Percentiles rank a stretch among this genome's conserved stretches.
These are phyloP conservation scores for Phytophthora sp. DNA, from an alignment of 352 stramenopile species.

Conservation along the genomic window DNA sequence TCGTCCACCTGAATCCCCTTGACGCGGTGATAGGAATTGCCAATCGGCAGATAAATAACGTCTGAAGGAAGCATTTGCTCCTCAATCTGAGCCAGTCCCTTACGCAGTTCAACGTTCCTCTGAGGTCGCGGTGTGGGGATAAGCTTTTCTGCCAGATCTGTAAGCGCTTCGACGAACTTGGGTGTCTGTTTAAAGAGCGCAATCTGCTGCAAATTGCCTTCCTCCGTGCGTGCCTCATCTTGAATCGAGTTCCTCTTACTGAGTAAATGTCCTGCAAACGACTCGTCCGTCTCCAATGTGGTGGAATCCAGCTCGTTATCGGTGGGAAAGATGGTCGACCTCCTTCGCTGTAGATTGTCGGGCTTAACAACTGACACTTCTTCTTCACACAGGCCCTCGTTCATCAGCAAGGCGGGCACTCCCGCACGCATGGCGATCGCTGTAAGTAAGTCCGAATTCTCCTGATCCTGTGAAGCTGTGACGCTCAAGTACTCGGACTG, in stretches of 20 bases:
- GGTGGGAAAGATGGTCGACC: conserved; percentile 66
- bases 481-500: conserved; percentile 82
- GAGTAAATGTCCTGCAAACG: conserved; percentile 62
- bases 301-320: conserved; percentile 52
- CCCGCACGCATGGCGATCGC: conserved; percentile 73
- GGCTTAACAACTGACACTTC: conserved; percentile 61
- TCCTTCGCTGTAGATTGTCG: conserved; percentile 54
- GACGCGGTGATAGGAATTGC: conserved; percentile 77
- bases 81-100: conserved; percentile 55
- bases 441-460: conserved; percentile 66
- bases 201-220: conserved; percentile 69
- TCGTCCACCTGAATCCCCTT: conserved; percentile 77
- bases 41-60: conserved; percentile 81
- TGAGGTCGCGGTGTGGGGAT: conserved; percentile 53
- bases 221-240: conserved; percentile 62
- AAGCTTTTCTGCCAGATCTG: conserved; percentile 67
- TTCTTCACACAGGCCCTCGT: conserved; percentile 69
- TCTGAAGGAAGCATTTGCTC: conserved; percentile 67
- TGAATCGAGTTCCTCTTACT: conserved; percentile 56
- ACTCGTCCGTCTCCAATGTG: conserved; percentile 51
- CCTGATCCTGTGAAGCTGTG: conserved; percentile 55
- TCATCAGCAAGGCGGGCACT: conserved; percentile 78
- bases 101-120: conserved; percentile 57
- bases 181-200: conserved; percentile 74
- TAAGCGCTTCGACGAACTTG: conserved; percentile 71